Percentiles rank a stretch among this genome's conserved stretches.
These are phyloP conservation scores for Ganoderma meredithae DNA, from an alignment of 1,284 basidiomycete genomes.

Conservation along the genomic window DNA sequence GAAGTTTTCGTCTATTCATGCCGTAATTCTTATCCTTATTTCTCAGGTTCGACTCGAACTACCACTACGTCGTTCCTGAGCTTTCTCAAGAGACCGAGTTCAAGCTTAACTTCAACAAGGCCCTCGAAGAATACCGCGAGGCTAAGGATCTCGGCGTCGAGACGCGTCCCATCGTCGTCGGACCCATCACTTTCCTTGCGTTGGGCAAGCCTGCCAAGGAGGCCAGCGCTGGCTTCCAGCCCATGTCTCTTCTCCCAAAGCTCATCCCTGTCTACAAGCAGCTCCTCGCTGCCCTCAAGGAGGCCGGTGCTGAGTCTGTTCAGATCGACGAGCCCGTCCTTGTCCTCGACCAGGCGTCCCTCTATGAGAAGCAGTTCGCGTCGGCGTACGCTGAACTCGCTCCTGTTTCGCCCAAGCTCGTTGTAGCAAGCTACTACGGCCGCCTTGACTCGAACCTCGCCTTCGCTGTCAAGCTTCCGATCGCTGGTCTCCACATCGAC, in stretches of 20 bases:
- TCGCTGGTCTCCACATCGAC: conserved; percentile 96
- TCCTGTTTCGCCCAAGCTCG: conserved; percentile 88
- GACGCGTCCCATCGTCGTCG: conserved; percentile 96
- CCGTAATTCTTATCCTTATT: background rate
- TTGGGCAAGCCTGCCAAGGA: conserved; percentile 94
- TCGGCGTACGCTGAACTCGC: conserved; percentile 86
- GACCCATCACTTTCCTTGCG: conserved; percentile 95
- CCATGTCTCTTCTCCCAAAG: conserved; percentile 90
- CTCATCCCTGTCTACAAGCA: conserved; percentile 94
- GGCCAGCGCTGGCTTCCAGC: conserved; percentile 87
- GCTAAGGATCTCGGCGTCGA: conserved; percentile 90
- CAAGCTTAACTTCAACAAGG: conserved; percentile 96
- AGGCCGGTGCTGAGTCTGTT: conserved; percentile 92
- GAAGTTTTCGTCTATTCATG: background rate
- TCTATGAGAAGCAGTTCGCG: conserved; percentile 84
- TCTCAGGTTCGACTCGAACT: conserved; percentile 98
- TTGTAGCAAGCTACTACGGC: conserved; percentile 96
- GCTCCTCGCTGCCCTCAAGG: conserved; percentile 91
- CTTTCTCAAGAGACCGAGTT: conserved; percentile 93
- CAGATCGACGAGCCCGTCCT: conserved; percentile 99
- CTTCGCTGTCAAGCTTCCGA: conserved; percentile 92
- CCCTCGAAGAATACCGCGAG: conserved; percentile 94
- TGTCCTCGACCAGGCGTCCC: conserved; percentile 87
- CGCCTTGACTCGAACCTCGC: conserved; percentile 94
- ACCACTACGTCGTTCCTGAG: conserved; percentile 99